Evolutionary conservation across 768 basidiomycete species (phyloP).

Genomic region (Podaxis sp.): DNA sequence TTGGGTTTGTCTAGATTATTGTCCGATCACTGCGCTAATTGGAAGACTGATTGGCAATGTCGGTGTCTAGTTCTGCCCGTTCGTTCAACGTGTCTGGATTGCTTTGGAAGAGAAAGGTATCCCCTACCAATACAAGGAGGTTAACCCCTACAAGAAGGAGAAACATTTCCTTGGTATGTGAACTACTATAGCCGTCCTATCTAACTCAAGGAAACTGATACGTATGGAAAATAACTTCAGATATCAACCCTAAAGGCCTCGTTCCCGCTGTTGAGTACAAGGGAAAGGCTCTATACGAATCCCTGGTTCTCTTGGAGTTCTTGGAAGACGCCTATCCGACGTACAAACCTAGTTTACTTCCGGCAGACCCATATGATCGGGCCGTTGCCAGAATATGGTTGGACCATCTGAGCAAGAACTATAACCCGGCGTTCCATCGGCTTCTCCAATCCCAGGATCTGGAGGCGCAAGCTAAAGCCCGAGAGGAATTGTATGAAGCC

Average conservation of each 20-base stretch:
- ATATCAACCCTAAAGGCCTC: constrained; percentile 68
- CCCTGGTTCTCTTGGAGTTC: constrained; percentile 63
- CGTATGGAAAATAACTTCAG: constrained; percentile 26
- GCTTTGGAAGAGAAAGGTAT: constrained; percentile 64
- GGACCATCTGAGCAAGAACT: constrained; percentile 51
- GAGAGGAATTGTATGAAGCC: constrained; percentile 29
- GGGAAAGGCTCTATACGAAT: constrained; percentile 63
- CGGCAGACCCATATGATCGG: constrained; percentile 49
- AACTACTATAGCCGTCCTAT: neutral
- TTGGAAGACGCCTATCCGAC: constrained; percentile 59
- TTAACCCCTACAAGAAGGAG: constrained; percentile 73
- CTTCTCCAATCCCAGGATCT: constrained; percentile 41
- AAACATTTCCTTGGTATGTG: constrained; percentile 41
- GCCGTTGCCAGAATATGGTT: constrained; percentile 57
- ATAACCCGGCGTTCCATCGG: constrained; percentile 54
- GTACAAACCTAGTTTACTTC: constrained; percentile 47
- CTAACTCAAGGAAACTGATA: neutral
- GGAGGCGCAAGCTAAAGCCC: constrained; percentile 26
- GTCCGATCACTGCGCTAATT: neutral
- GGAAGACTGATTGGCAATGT: neutral
- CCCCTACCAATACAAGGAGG: constrained; percentile 66
- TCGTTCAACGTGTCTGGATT: constrained; percentile 64
- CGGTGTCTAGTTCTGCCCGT: constrained; percentile 53
- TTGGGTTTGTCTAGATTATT: constrained; percentile 45
- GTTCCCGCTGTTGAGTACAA: constrained; percentile 57